phyloP scores from a whole-genome alignment of 148 eudicot species.

The Rhododendron molle region DNA sequence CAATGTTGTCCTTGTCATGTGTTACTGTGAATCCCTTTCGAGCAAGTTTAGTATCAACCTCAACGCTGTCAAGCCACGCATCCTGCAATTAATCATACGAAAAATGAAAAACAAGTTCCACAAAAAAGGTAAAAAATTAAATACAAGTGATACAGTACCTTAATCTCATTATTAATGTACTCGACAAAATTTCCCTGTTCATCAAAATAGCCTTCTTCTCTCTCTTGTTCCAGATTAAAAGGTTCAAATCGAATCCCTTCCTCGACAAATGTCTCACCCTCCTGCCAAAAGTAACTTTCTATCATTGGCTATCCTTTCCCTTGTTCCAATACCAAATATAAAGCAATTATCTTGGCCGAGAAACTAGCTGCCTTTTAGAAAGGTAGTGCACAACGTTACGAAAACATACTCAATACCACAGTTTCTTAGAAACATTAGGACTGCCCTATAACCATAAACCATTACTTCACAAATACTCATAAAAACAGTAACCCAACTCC shows the following conservation, averaged over 20 bases:
- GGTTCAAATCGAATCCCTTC: conserved; percentile 80
- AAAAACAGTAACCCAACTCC: background rate
- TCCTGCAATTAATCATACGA: conserved; percentile 45
- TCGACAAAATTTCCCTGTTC: conserved; percentile 84
- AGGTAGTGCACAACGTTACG: background rate
- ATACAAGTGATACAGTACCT: conserved; percentile 39
- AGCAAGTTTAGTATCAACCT: conserved; percentile 56
- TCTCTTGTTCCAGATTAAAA: conserved; percentile 75
- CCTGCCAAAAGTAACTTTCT: conserved; percentile 42
- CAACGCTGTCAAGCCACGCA: conserved; percentile 95
- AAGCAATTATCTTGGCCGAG: conserved; percentile 7
- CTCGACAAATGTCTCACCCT: conserved; percentile 53
- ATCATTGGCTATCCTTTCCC: conserved; percentile 16
- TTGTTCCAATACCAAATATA: conserved; percentile 13
- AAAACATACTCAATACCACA: background rate
- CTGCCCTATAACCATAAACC: background rate
- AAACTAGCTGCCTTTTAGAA: conserved; percentile 10
- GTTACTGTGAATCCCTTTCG: conserved; percentile 25
- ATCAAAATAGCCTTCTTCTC: conserved; percentile 97
- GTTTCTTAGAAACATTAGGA: background rate
- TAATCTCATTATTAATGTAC: conserved; percentile 63
- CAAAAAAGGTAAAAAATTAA: background rate
- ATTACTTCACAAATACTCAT: background rate
- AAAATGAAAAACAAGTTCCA: conserved; percentile 2
- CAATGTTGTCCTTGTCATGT: conserved; percentile 34